Conservation (phyloP, 768 basidiomycete genomes). For the Podaxis sp. region DNA sequence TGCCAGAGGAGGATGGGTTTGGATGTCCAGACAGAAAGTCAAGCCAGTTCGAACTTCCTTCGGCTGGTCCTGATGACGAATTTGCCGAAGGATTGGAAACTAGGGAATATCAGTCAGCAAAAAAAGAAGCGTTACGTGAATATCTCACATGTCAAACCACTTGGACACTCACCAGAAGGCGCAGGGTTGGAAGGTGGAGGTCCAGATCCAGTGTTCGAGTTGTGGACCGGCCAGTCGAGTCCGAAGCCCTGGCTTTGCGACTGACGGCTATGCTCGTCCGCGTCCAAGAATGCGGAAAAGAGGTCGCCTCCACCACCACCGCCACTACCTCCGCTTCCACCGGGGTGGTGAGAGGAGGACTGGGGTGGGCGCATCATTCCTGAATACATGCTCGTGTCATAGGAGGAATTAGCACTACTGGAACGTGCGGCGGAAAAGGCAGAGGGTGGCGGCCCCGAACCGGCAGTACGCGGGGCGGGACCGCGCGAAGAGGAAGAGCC, state of each 20-base stretch:
- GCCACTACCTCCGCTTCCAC: constrained; percentile 1
- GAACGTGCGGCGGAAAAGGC: constrained; percentile 4
- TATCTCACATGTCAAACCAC: neutral
- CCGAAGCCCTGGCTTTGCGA: constrained; percentile 10
- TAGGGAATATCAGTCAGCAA: neutral
- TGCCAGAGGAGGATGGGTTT: constrained; percentile 3
- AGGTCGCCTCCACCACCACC: constrained; percentile 5
- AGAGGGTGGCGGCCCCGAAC: constrained; percentile 2
- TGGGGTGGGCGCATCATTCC: constrained; percentile 11
- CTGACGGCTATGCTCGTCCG: constrained; percentile 11
- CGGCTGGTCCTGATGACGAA: constrained; percentile 7
- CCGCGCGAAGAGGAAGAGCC: constrained; percentile 9
- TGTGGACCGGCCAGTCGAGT: constrained; percentile 9
- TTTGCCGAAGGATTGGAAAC: constrained; percentile 6
- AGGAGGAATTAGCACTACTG: constrained; percentile 6
- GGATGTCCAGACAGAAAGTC: constrained; percentile 6
- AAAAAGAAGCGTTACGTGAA: neutral
- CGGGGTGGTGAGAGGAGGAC: constrained; percentile 4
- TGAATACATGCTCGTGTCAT: constrained; percentile 6
- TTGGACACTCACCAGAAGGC: constrained; percentile 1
- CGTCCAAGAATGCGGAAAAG: constrained; percentile 8
- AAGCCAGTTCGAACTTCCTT: constrained; percentile 10
- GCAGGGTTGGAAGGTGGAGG: constrained; percentile 1
- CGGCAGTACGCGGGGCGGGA: neutral
- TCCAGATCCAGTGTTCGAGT: constrained; percentile 1